Base-by-base conservation (phyloP, 2,329 filamentous ascomycete genomes). In the Hypoxylon sp. region DNA sequence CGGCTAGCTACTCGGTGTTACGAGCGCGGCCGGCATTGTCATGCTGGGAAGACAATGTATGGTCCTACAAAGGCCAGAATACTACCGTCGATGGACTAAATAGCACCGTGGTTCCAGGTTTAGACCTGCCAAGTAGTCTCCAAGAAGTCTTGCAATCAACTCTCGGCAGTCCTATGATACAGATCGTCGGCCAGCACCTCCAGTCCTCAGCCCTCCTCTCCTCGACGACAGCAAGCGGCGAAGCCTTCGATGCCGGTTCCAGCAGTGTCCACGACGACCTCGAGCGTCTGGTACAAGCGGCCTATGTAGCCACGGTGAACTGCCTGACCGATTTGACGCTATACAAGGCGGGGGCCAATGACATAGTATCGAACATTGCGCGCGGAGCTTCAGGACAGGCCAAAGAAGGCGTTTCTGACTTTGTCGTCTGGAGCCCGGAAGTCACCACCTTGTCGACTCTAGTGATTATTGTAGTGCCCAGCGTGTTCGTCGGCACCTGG, bases 1-100 rank as follows among this genome's bases (percentile, higher is more conserved):
- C 25, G 3, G 42, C 42, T n/a, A 9, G 9, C 11, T 63, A 62
- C 37, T 29, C 42, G 15, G 65, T 67, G n/a, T 21, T 45, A 17
- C 34, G 51, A 4, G 21, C 21, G 15, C 59, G 60, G 6, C 65
- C 65, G 7, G 59, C 51, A 6, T 58, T 66, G 13, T 63, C 61
- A 8, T 66, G 63, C 45, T 66, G 63, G 66, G 48, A 68, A 51
- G 46, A 59, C 8, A 57, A 65, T 41, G 48, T 66, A 5, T 68
- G 66, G 66, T 63, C 59, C 3, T 68, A 63, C 31, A 7, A 41
- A 7, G 60, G 51, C 27, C 23, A 38, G n/a, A 64, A 54, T 36
- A 62, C 47, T 26, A 57, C 59, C 19, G 52, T 64, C 23, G 36
- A 42, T 11, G 48, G 25, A 1, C 36, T 60, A 20, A 57, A 53